phyloP scores from a whole-genome alignment of 2,329 filamentous ascomycete species.

The Fusarium acutatum region DNA sequence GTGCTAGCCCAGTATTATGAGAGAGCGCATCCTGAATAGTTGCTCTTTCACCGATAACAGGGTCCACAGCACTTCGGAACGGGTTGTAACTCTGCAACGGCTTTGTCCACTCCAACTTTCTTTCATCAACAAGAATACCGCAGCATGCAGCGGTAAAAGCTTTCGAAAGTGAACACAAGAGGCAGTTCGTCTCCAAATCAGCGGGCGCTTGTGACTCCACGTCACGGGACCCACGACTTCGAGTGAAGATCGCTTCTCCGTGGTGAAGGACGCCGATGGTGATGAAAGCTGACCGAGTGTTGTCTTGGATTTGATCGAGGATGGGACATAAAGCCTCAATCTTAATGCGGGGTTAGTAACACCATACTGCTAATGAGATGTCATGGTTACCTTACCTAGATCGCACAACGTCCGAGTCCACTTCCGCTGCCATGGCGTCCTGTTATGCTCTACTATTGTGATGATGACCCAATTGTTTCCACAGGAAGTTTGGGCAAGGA shows the following conservation, averaged over 20 bases:
- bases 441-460: neutral
- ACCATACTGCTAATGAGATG: neutral
- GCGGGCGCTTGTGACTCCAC: neutral
- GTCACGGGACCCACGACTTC: accelerated
- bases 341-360: neutral
- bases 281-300: neutral
- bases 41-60: neutral
- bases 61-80: neutral
- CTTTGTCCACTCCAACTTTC: neutral
- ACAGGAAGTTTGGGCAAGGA: accelerated
- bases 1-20: neutral
- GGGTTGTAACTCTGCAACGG: neutral
- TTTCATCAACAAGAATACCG: neutral
- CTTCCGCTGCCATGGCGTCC: neutral
- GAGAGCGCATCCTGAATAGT: neutral
- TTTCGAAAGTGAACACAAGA: accelerated
- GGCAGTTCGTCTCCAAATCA: accelerated
- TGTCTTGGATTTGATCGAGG: neutral
- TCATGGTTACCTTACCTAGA: neutral
- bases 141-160: neutral
- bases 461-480: neutral
- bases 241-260: neutral
- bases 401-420: neutral
- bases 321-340: accelerated
- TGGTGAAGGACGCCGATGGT: neutral